Evolutionary conservation across 176 grass and related monocot genomes (phyloP), one percentile per base, ranked within the genome.

Genomic region (Puya raimondii): DNA sequence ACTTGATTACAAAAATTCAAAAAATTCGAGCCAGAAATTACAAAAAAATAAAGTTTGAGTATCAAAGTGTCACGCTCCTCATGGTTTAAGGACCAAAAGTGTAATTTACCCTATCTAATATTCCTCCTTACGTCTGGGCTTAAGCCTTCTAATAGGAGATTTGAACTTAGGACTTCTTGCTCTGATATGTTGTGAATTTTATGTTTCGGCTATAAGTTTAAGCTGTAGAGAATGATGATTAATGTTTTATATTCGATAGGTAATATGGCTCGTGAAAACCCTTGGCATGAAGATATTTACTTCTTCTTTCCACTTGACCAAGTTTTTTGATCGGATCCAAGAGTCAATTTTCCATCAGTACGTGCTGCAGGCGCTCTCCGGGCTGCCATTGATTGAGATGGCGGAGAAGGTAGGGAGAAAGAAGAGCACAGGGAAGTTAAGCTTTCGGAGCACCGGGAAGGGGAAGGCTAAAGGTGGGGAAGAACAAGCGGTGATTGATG

Each of bases 251-350:
- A 86, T 87, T 49, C 87, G 84, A 1, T 87, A 81, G 0, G 47
- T 90, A 52, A 79, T 95, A 71, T 95, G 91, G 91, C 22, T 95
- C 18, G 47, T 80, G 67, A 99, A 99, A 71, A 99, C 82, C 0
- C 85, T 92, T 27, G 49, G 90, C 79, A 92, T 99, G 94, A 99
- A 99, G 85, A 20, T 92, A 25, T 64, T 99, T 0, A 89, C 94
- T 1, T 92, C 94, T 53, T 80, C 87, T 1, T 99, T 99, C 74
- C 94, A 99, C 65, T 80, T 91, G 56, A 99, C 88, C 77, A 65
- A 81, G 5, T 99, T 93, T 75, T 99, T 99, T 11, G 94, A 99
- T n/a, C 76, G 94, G 70, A 99, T 99, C 71, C 94, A 93, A 65
- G 94, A 93, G 77, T 90, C 84, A 23, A 73, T 99, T 16, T 99